phyloP scores from a whole-genome alignment of 768 basidiomycete genomes.

The Suillus sp. region DNA sequence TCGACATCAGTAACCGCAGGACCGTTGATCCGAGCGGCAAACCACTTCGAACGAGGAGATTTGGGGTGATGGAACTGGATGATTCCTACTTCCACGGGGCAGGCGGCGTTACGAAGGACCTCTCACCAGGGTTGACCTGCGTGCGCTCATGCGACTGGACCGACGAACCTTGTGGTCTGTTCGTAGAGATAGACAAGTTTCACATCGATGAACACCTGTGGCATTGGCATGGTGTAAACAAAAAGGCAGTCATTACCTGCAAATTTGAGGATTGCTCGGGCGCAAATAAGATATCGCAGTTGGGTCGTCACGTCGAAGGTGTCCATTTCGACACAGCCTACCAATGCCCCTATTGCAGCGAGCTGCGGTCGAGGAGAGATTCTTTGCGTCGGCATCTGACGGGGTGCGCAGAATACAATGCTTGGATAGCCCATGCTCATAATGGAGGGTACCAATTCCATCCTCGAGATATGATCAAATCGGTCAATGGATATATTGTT shows the following conservation, averaged over 20 bases:
- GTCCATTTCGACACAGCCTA: background rate
- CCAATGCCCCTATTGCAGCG: background rate
- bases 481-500: background rate
- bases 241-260: background rate
- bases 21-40: background rate
- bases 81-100: too few relatives aligned
- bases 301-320: background rate
- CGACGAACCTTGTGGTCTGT: background rate
- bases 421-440: background rate
- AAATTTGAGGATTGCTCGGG: background rate
- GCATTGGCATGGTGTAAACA: background rate
- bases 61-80: too few relatives aligned
- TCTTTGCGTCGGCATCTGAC: background rate
- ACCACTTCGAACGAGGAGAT: too few relatives aligned
- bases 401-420: too few relatives aligned
- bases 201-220: background rate
- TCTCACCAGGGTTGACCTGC: too few relatives aligned
- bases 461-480: background rate
- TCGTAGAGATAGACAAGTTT: background rate
- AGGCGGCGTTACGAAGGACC: too few relatives aligned
- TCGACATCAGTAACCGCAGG: too few relatives aligned
- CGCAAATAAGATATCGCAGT: accelerated
- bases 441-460: accelerated
- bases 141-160: background rate
- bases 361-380: background rate